Conservation (phyloP, 257 asterid genomes). For the Paraleonurus japonicus region DNA sequence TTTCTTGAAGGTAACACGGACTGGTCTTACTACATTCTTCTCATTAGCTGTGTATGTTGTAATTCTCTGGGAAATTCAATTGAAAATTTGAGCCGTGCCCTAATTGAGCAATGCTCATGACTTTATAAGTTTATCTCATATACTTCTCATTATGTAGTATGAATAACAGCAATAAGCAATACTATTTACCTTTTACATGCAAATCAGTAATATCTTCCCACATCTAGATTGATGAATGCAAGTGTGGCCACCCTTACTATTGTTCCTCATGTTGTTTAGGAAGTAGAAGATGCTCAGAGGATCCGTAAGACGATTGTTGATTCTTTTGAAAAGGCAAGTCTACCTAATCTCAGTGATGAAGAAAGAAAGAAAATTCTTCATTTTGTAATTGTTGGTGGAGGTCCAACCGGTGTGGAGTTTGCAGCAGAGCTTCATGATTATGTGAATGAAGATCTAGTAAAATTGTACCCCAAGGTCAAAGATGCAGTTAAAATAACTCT, state of each 20-base stretch:
- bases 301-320: constrained; percentile 78
- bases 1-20: constrained; percentile 68
- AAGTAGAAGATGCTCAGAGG: constrained; percentile 96
- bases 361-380: constrained; percentile 87
- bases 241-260: background rate
- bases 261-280: constrained; percentile 47
- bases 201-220: background rate
- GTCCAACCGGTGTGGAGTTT: constrained; percentile 83
- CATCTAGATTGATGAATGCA: background rate
- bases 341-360: constrained; percentile 79
- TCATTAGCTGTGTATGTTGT: background rate
- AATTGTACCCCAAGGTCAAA: constrained; percentile 72
- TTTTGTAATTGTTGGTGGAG: constrained; percentile 97
- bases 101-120: background rate
- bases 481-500: constrained; percentile 80
- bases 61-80: background rate
- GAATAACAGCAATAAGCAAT: background rate
- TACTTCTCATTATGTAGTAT: background rate
- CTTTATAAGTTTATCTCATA: background rate
- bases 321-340: constrained; percentile 86
- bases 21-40: background rate
- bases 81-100: background rate
- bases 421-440: constrained; percentile 96
- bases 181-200: background rate
- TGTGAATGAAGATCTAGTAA: constrained; percentile 75